phyloP scores from a whole-genome alignment of 768 basidiomycete genomes.

The Suillus hirtellus region DNA sequence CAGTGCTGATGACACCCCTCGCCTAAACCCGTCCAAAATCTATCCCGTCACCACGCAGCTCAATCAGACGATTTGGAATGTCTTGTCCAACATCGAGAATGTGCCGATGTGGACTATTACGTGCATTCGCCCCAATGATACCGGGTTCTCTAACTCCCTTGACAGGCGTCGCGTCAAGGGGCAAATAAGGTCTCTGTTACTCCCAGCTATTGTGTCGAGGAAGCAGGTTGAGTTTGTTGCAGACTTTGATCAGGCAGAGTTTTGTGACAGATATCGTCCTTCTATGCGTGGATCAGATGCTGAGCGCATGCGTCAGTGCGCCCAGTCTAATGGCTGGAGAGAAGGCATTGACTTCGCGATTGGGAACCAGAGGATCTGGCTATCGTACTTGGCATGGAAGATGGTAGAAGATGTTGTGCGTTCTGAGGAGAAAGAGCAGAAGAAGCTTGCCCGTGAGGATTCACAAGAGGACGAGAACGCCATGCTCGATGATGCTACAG shows the following conservation, averaged over 20 bases:
- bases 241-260: slow-evolving; percentile 48
- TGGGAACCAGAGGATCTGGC: slow-evolving; percentile 55
- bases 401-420: slow-evolving; percentile 57
- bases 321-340: slow-evolving; percentile 50
- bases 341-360: slow-evolving; percentile 56
- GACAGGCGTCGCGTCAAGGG: slow-evolving; percentile 62
- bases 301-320: slow-evolving; percentile 52
- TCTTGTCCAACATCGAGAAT: slow-evolving; percentile 47
- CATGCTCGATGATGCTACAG: slow-evolving; percentile 39
- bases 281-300: slow-evolving; percentile 47
- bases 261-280: slow-evolving; percentile 56
- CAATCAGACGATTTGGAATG: slow-evolving; percentile 51
- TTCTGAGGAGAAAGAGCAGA: slow-evolving; percentile 49
- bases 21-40: slow-evolving; percentile 50
- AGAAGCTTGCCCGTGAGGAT: slow-evolving; percentile 40
- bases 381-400: slow-evolving; percentile 59
- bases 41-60: slow-evolving; percentile 62
- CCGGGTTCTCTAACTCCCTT: slow-evolving; percentile 60
- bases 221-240: slow-evolving; percentile 51
- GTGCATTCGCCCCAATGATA: slow-evolving; percentile 68
- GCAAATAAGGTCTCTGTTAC: slow-evolving; percentile 53
- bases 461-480: slow-evolving; percentile 50
- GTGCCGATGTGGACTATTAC: slow-evolving; percentile 54
- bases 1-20: slow-evolving; percentile 36
- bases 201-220: slow-evolving; percentile 53